Evolutionary conservation across 192 early-diverging fungal species (phyloP).

Genomic region (Gaertneriomyces sp.): DNA sequence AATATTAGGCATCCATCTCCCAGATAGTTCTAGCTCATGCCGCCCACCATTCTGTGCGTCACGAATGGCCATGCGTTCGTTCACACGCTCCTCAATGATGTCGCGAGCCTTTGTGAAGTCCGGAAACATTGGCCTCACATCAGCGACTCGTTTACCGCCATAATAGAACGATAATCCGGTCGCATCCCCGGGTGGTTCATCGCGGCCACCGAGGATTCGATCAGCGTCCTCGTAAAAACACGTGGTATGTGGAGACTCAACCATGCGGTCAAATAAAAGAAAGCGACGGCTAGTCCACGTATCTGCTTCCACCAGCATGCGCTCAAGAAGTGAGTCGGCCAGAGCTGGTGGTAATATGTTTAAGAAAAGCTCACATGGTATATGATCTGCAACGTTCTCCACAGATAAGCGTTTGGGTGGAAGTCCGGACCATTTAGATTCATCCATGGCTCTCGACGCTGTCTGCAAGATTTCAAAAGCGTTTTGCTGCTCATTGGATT

Average conservation of each 20-base stretch:
- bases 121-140: slow-evolving; percentile 22
- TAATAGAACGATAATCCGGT: slow-evolving; percentile 11
- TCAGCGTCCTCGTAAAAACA: slow-evolving; percentile 19
- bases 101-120: slow-evolving; percentile 14
- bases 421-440: background rate
- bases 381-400: slow-evolving; percentile 26
- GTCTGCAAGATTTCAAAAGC: slow-evolving; percentile 12
- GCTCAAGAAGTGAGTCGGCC: slow-evolving; percentile 23
- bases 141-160: slow-evolving; percentile 13
- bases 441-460: background rate
- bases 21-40: slow-evolving; percentile 13
- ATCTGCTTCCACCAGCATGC: slow-evolving; percentile 34
- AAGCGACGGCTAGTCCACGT: slow-evolving; percentile 22
- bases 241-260: slow-evolving; percentile 24
- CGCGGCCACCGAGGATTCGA: background rate
- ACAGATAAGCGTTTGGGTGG: slow-evolving; percentile 28
- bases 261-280: slow-evolving; percentile 33
- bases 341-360: slow-evolving; percentile 31
- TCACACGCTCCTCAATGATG: slow-evolving; percentile 19
- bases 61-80: slow-evolving; percentile 16
- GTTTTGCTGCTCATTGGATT: background rate
- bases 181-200: background rate
- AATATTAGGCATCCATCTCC: slow-evolving; percentile 42
- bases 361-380: slow-evolving; percentile 46
- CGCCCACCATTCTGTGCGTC: slow-evolving; percentile 3